These are phyloP conservation scores for Xerocomus amazonicus DNA, from an alignment of 1,284 basidiomycete species.

Conservation along the genomic window DNA sequence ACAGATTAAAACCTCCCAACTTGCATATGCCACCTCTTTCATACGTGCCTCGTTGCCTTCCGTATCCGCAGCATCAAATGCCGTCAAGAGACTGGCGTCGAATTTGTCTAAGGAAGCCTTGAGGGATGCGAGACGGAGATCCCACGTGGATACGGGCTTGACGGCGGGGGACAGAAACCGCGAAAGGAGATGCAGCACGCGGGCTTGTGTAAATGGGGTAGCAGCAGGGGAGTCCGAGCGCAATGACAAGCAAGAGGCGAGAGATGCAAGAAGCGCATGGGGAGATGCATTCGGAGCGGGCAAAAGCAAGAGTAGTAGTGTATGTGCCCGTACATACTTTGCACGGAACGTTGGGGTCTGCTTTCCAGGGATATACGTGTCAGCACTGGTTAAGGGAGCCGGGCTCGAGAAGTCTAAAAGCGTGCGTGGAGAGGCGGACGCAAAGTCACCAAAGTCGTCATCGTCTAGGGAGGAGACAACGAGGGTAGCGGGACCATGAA, in stretches of 20 bases:
- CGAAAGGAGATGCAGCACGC: slow-evolving; percentile 64
- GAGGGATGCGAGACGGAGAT: slow-evolving; percentile 60
- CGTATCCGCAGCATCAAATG: slow-evolving; percentile 79
- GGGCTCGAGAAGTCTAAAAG: slow-evolving; percentile 23
- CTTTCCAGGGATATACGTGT: slow-evolving; percentile 20
- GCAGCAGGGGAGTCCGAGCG: slow-evolving; percentile 33
- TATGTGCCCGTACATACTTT: slow-evolving; percentile 65
- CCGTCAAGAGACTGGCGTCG: slow-evolving; percentile 76
- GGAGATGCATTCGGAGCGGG: slow-evolving; percentile 53
- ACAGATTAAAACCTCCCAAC: slow-evolving; percentile 73
- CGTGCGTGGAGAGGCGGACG: slow-evolving; percentile 37
- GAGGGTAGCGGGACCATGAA: slow-evolving; percentile 49
- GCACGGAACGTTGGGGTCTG: slow-evolving; percentile 39
- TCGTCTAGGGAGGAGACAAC: slow-evolving; percentile 62
- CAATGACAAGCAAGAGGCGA: slow-evolving; percentile 35
- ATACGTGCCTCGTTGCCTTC: slow-evolving; percentile 65
- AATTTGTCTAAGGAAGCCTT: slow-evolving; percentile 82
- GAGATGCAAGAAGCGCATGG: slow-evolving; percentile 52
- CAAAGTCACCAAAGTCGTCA: slow-evolving; percentile 93
- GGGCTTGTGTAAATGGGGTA: slow-evolving; percentile 51
- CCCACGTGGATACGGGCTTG: slow-evolving; percentile 69
- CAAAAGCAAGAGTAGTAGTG: slow-evolving; percentile 57
- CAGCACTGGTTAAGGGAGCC: slow-evolving; percentile 6
- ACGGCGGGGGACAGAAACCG: slow-evolving; percentile 66
- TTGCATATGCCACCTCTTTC: slow-evolving; percentile 73